These are phyloP conservation scores for Candida gorgasii DNA, from an alignment of 805 yeast species.

Conservation along the genomic window DNA sequence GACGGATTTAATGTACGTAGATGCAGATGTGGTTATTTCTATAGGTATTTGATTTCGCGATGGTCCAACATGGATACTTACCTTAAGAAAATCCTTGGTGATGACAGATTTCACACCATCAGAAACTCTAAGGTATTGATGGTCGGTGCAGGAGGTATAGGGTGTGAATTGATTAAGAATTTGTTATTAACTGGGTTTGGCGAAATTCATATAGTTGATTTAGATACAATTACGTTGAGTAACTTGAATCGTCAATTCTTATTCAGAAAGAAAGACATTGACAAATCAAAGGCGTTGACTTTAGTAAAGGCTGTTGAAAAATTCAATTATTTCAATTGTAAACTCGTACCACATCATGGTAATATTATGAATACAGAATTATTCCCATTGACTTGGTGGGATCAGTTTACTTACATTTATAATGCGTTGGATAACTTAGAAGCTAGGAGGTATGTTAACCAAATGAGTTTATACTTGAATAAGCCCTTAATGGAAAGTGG, in stretches of 20 bases:
- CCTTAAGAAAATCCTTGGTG: conserved; percentile 47
- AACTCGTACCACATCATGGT: conserved; percentile 77
- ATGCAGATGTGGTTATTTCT: too few relatives aligned
- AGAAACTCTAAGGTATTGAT: conserved; percentile 59
- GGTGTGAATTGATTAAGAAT: conserved; percentile 86
- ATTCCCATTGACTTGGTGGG: conserved; percentile 75
- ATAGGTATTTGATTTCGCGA: too few relatives aligned
- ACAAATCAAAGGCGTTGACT: conserved; percentile 81
- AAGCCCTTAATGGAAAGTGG: conserved; percentile 91
- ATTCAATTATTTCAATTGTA: conserved; percentile 62
- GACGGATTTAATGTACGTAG: neutral
- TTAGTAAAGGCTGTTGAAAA: conserved; percentile 78
- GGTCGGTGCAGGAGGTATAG: conserved; percentile 97
- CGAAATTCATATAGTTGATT: conserved; percentile 87
- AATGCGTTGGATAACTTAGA: conserved; percentile 94
- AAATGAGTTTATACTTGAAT: conserved; percentile 69
- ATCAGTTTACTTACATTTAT: conserved; percentile 73
- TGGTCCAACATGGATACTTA: too few relatives aligned
- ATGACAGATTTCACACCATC: conserved; percentile 28
- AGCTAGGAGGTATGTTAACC: conserved; percentile 88
- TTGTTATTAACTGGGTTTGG: conserved; percentile 78
- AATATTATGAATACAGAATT: conserved; percentile 75
- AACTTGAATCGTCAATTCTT: conserved; percentile 92
- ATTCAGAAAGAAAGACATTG: conserved; percentile 86
- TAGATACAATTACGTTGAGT: conserved; percentile 91